Percentiles rank a stretch among this genome's conserved stretches.
Evolutionary conservation across 2,329 filamentous ascomycete genomes (phyloP).

Genomic region (Ceratocystis lukuohia): DNA sequence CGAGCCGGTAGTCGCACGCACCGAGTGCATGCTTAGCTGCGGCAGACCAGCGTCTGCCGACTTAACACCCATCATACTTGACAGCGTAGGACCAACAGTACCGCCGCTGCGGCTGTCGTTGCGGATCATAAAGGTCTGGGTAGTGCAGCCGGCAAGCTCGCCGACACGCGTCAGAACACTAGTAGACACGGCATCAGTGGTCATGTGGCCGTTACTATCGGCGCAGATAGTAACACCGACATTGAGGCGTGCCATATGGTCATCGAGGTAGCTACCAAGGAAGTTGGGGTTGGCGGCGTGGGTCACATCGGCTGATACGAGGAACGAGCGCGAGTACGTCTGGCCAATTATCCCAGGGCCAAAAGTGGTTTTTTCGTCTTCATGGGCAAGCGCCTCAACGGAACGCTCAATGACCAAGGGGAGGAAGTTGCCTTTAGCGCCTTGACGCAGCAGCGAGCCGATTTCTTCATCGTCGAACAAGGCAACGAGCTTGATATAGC

Average conservation of each 20-base stretch:
- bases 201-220: conserved; percentile 92
- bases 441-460: conserved; percentile 78
- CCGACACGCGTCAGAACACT: conserved; percentile 68
- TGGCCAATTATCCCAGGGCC: conserved; percentile 55
- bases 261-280: conserved; percentile 63
- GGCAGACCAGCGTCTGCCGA: conserved; percentile 80
- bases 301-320: conserved; percentile 83
- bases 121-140: conserved; percentile 88
- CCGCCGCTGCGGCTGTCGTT: conserved; percentile 84
- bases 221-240: conserved; percentile 67
- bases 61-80: conserved; percentile 63
- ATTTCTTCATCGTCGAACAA: conserved; percentile 98
- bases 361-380: conserved; percentile 28
- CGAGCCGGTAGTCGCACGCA: conserved; percentile 75
- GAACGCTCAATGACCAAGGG: conserved; percentile 68
- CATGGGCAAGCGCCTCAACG: conserved; percentile 51
- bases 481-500: conserved; percentile 78
- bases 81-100: conserved; percentile 88
- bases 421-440: conserved; percentile 79
- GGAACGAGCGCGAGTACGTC: conserved; percentile 83
- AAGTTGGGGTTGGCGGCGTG: conserved; percentile 96
- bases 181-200: conserved; percentile 76
- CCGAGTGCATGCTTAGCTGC: conserved; percentile 87
- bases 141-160: conserved; percentile 52
- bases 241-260: conserved; percentile 79